Percentiles rank a stretch among this genome's conserved stretches.
These are phyloP conservation scores for Pichia membranifaciens DNA, from an alignment of 805 yeast species.

Conservation along the genomic window DNA sequence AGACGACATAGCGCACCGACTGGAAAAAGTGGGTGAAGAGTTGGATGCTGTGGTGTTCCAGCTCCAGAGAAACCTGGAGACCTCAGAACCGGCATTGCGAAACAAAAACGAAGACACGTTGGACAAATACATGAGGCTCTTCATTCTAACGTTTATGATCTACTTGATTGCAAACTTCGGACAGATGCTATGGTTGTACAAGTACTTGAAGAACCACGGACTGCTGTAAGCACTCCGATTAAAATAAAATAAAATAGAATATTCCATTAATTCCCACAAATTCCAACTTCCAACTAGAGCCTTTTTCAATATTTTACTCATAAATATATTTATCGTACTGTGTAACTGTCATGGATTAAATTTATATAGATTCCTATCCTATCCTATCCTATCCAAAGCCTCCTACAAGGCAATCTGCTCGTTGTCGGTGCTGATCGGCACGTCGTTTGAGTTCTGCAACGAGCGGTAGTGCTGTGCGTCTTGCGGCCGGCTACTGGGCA, in stretches of 20 bases:
- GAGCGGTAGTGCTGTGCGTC: no score
- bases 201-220: slow-evolving; percentile 17
- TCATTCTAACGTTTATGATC: slow-evolving; percentile 12
- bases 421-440: no score
- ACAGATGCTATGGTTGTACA: slow-evolving; percentile 23
- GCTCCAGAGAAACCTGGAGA: slow-evolving; percentile 1
- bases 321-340: slow-evolving; percentile 28
- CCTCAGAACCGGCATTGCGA: slow-evolving; percentile 22
- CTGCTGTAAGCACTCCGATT: slow-evolving; percentile 23
- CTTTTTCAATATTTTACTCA: no score
- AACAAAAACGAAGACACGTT: slow-evolving; percentile 26
- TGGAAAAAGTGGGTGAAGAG: slow-evolving; percentile 19
- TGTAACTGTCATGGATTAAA: slow-evolving; percentile 27
- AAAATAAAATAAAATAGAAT: neutral
- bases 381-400: no score
- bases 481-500: no score
- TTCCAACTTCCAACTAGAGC: no score
- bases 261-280: no score
- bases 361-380: no score
- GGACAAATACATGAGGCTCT: slow-evolving; percentile 15
- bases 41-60: slow-evolving; percentile 14
- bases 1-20: slow-evolving; percentile 1
- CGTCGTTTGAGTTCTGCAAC: no score
- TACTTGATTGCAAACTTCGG: slow-evolving; percentile 14
- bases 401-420: no score